phyloP scores from a whole-genome alignment of 148 eudicot species.

The Silene latifolia region DNA sequence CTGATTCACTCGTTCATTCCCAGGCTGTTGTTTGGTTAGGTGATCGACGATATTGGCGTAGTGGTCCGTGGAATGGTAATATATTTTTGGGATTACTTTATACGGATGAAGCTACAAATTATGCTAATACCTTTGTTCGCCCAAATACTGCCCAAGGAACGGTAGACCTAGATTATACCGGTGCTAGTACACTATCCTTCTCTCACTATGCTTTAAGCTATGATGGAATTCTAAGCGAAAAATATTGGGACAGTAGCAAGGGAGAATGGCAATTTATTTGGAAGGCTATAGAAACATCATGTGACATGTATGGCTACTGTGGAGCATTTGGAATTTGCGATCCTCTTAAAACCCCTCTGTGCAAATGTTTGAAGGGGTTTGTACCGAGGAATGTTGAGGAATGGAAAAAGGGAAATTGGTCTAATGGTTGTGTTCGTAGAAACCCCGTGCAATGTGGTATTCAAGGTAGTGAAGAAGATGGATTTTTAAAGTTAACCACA shows the following conservation, averaged over 20 bases:
- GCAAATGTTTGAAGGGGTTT: constrained; percentile 33
- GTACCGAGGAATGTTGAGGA: constrained; percentile 21
- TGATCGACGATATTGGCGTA: constrained; percentile 28
- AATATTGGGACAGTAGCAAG: constrained; percentile 27
- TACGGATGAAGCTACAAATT: constrained; percentile 24
- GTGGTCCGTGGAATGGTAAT: constrained; percentile 40
- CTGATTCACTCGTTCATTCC: constrained; percentile 25
- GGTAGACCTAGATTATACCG: constrained; percentile 24
- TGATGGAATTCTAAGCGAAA: constrained; percentile 30
- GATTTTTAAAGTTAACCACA: constrained; percentile 23
- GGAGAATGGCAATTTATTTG: constrained; percentile 26
- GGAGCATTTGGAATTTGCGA: constrained; percentile 31
- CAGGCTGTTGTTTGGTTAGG: constrained; percentile 31
- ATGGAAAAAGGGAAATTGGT: constrained; percentile 36
- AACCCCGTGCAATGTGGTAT: constrained; percentile 24
- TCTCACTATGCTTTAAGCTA: constrained; percentile 28
- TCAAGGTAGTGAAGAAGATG: constrained; percentile 26
- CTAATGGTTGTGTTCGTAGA: constrained; percentile 28
- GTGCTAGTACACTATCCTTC: constrained; percentile 27
- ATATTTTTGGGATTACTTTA: constrained; percentile 33
- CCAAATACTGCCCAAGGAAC: constrained; percentile 8
- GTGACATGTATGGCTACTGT: constrained; percentile 32
- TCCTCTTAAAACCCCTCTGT: constrained; percentile 12
- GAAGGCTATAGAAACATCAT: constrained; percentile 19
- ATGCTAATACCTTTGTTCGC: constrained; percentile 28